Percentiles rank a stretch among this genome's conserved stretches.
These are phyloP conservation scores for Talaromyces sp. DNA, from an alignment of 2,329 filamentous ascomycete genomes.

Conservation along the genomic window DNA sequence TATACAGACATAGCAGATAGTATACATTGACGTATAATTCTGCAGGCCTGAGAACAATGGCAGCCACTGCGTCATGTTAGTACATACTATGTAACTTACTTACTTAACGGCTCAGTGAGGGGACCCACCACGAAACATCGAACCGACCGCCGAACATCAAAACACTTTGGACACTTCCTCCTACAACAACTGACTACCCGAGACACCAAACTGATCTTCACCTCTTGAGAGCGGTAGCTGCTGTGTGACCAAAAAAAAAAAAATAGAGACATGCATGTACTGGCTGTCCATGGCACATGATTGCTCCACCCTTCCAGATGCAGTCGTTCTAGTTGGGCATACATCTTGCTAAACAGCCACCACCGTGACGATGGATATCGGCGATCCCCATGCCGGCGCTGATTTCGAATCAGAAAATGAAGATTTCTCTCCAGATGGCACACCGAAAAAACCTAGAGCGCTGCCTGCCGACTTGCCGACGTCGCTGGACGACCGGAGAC, in stretches of 20 bases:
- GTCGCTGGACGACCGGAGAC: constrained; percentile 82
- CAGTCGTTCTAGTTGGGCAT: constrained; percentile 7
- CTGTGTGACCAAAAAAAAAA: background rate
- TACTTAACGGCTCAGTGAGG: background rate
- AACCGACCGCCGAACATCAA: background rate
- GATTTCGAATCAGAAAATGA: constrained; percentile 14
- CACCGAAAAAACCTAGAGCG: constrained; percentile 30
- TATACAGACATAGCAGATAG: too few relatives aligned
- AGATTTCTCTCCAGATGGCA: constrained; percentile 10
- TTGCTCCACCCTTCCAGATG: constrained; percentile 11
- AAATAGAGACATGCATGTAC: background rate
- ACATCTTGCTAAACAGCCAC: background rate
- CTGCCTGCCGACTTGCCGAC: constrained; percentile 84
- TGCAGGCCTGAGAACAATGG: background rate
- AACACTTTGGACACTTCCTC: background rate
- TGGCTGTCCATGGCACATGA: constrained; percentile 13
- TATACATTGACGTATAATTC: background rate
- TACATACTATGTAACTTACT: background rate
- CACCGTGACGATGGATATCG: constrained; percentile 13
- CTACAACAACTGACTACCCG: background rate
- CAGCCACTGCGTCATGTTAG: background rate
- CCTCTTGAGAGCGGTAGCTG: background rate
- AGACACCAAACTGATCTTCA: too few relatives aligned
- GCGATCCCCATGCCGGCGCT: constrained; percentile 30
- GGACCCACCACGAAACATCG: constrained; percentile 2